Base-by-base conservation (phyloP, 768 basidiomycete species). In the Hypholoma sublateritium region DNA sequence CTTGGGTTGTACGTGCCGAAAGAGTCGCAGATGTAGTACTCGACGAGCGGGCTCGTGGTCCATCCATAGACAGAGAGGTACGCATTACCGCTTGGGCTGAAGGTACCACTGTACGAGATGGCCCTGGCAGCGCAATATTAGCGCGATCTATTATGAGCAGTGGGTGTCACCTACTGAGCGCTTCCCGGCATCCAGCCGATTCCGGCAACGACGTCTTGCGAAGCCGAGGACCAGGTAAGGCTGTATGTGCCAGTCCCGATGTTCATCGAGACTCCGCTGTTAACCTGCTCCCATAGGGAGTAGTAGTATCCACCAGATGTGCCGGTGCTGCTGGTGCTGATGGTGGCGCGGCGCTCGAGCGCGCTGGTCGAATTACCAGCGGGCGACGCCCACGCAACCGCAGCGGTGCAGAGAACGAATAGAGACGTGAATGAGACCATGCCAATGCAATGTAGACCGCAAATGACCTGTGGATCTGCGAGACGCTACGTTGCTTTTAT, bases 1-100 rank as follows among this genome's bases (percentile, higher is more conserved):
- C 65, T 59, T 35, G 77, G 79, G 66, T 80, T 74, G 67, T 74
- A 76, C 44, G 63, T 63, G 41, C 76, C 77, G 61, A 65, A 78
- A 17, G 66, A 69, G 47, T 80, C 79, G 53, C 72, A 62, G 60
- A 80, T 72, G 70, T 78, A 79, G 71, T 79, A 80, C 58, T 80
- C 78, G 62, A 79, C 65, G 62, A 79, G 76, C 1, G 77, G 74
- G 65, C 64, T 72, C n/a, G 67, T 69, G 5, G 75, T 77, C 78
- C 78, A 80, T 47, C 79, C 79, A 58, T 77, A 79, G 53, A 80
- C 69, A 46, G 77, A 72, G 25, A 79, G 70, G 65, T 77, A 77
- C 56, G 65, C 63, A 66, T 77, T 79, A 8, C 77, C 77, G 58
- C 70, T 69, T 21, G 74, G 73, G 21, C 62, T 60, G 66, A 68